Evolutionary conservation across 148 eudicot species (phyloP), one percentile per base, ranked within the genome.

Genomic region (Nepenthes mirabilis): DNA sequence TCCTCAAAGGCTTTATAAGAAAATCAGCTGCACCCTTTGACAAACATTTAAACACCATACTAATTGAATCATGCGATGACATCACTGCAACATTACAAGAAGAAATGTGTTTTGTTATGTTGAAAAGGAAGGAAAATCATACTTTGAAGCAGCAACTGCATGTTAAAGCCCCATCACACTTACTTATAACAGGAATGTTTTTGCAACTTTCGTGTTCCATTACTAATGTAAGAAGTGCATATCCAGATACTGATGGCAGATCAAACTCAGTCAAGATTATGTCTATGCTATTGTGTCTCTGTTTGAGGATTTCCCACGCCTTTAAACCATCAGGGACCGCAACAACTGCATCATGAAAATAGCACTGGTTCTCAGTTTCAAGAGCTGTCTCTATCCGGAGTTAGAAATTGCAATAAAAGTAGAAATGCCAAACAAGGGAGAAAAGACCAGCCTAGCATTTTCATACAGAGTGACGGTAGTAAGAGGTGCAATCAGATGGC

Each of bases 1-100:
- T 80, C 60, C 84, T 70, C 64, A 83, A 77, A 47, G 88, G 88
- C 67, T 83, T 83, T 58, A 77, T 74, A 43, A 83, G 81, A 71
- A 80, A 83, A 62, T 83, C 88, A 52, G 81, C 84, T 10, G 88
- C 84, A 58, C 88, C 84, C 72, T 77, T 83, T 48, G 72, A 71
- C 66, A 80, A 63, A 67, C 88, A 83, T 66, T 74, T 83, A 56
- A 80, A 70, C 51, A 80, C 88, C 71, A 68, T 62, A 60, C 71
- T 72, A 47, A 83, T 77, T 11, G 88, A 80, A 68, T 80, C 88
- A 64, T 77, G 75, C 14, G 84, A 72, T 60, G 88, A 83, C 84
- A 72, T 83, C 73, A 83, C 88, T 83, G 80, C 77, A 70, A 45
- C n/a, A 65, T 65, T 61, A 49, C 57, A 43, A 58, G n/a, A 65